phyloP scores from a whole-genome alignment of 2,329 filamentous ascomycete species.

The Trichoderma sp. region DNA sequence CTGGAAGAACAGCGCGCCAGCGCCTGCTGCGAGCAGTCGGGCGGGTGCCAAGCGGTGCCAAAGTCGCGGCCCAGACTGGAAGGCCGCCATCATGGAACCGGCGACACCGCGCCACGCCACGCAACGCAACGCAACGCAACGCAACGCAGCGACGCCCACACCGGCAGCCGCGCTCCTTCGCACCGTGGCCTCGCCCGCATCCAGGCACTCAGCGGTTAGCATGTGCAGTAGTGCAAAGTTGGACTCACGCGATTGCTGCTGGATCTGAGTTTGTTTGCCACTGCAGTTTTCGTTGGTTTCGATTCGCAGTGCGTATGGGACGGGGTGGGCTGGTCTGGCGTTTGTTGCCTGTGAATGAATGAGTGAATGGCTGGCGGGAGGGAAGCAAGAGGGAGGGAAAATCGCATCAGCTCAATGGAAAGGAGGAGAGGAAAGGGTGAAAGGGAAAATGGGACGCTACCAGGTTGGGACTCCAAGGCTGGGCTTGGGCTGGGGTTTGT shows the following conservation, averaged over 20 bases:
- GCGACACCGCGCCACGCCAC: constrained; percentile 18
- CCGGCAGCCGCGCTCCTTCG: constrained; percentile 11
- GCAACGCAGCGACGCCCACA: background rate
- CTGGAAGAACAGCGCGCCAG: background rate
- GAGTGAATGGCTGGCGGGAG: background rate
- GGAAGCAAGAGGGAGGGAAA: background rate
- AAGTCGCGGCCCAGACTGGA: background rate
- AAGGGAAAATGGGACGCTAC: constrained; percentile 19
- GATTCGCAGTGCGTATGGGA: background rate
- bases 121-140: too few species aligned
- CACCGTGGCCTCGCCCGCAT: background rate
- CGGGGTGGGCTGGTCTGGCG: background rate
- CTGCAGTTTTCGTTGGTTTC: background rate
- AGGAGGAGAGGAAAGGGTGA: constrained; percentile 21
- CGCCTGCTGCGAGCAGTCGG: background rate
- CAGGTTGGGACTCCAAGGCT: constrained; percentile 11
- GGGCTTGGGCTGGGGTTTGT: background rate
- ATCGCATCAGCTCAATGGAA: background rate
- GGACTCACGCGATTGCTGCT: constrained; percentile 8
- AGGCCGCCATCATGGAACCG: background rate
- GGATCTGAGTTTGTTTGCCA: constrained; percentile 1
- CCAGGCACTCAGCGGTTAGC: constrained; percentile 15
- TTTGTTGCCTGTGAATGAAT: background rate
- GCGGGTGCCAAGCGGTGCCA: background rate
- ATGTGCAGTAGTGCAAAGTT: constrained; percentile 4